phyloP scores from a whole-genome alignment of 140 eudicot species.

The Oenanthe javanica region DNA sequence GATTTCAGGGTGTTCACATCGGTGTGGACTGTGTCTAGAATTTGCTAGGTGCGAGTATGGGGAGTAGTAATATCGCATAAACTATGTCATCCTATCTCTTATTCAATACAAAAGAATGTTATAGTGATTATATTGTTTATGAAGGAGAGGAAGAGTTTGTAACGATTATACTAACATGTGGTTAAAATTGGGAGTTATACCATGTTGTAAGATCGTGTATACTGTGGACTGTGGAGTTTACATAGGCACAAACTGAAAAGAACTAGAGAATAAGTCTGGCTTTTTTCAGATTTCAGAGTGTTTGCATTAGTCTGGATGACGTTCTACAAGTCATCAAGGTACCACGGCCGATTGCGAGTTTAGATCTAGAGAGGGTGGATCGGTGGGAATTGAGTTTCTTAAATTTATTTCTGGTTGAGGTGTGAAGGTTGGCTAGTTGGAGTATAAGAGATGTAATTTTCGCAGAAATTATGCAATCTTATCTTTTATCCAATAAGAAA shows the following conservation, averaged over 20 bases:
- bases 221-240: neutral
- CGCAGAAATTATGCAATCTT: neutral
- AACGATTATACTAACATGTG: neutral
- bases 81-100: neutral
- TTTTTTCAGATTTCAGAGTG: neutral
- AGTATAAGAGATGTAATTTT: neutral
- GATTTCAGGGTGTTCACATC: neutral
- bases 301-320: neutral
- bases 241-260: neutral
- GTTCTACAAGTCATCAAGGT: neutral
- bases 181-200: neutral
- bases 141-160: neutral
- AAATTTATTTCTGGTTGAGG: neutral
- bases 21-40: neutral
- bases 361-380: neutral
- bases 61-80: neutral
- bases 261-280: neutral
- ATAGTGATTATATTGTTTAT: neutral
- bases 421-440: neutral
- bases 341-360: neutral
- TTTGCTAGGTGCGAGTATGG: neutral
- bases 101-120: too few species aligned
- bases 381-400: neutral
- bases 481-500: neutral
- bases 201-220: neutral